Evolutionary conservation across 2,329 filamentous ascomycete species (phyloP).

Genomic region (Exophiala sideris): DNA sequence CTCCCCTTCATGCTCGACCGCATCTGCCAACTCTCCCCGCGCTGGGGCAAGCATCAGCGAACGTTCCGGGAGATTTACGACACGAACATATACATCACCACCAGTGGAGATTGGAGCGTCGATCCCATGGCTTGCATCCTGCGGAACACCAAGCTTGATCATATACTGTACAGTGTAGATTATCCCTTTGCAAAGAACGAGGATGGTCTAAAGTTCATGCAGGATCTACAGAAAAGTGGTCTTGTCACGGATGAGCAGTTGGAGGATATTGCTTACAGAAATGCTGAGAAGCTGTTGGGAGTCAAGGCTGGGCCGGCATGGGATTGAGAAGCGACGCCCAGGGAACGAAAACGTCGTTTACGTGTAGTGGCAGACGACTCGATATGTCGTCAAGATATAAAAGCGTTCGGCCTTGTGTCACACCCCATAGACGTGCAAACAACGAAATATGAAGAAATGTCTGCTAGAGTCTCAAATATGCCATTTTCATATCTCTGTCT

Average conservation of each 20-base stretch:
- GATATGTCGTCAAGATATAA: not conserved
- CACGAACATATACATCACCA: slow-evolving; percentile 57
- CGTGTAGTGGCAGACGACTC: not conserved
- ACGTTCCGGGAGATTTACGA: slow-evolving; percentile 52
- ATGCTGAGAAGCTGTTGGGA: slow-evolving; percentile 49
- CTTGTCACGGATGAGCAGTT: slow-evolving; percentile 49
- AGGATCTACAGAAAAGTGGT: slow-evolving; percentile 49
- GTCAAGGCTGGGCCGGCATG: slow-evolving; percentile 11
- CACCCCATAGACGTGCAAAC: too few species aligned
- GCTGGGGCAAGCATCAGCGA: slow-evolving; percentile 26
- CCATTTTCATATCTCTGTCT: too few species aligned
- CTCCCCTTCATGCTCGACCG: slow-evolving; percentile 51
- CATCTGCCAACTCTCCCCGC: slow-evolving; percentile 18
- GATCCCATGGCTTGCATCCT: slow-evolving; percentile 44
- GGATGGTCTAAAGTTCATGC: slow-evolving; percentile 47
- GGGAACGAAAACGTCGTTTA: not conserved
- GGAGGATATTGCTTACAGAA: slow-evolving; percentile 49
- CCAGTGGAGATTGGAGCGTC: slow-evolving; percentile 52
- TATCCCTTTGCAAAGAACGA: slow-evolving; percentile 55
- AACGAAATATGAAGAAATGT: too few species aligned
- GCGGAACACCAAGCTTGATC: slow-evolving; percentile 39
- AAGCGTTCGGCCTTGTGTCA: too few species aligned
- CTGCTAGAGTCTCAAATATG: too few species aligned
- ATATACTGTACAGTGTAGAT: slow-evolving; percentile 56
- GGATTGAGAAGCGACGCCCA: not conserved